Evolutionary conservation across 331 rosid genomes (phyloP), one percentile per base, ranked within the genome.

Genomic region (Erythrophleum ivorense): DNA sequence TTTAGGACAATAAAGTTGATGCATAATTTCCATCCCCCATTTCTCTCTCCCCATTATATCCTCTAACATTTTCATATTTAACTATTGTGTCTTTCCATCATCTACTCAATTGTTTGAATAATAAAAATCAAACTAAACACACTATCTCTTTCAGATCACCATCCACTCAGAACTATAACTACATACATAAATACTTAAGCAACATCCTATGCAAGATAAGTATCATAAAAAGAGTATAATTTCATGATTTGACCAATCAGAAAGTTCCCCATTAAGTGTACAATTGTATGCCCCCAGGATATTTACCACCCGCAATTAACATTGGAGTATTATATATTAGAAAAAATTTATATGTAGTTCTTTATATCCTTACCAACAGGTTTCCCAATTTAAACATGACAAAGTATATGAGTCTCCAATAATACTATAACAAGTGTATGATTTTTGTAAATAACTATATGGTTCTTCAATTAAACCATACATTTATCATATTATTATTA

Each of bases 121-220:
- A n/a, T 43, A 75, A 45, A 69, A 62, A 62, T 52, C 54, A 76
- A 33, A 50, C 40, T 45, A 9, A 3, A 66, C 68, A 64, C 57
- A 21, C 60, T 60, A 76, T 15, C 79, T 72, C 71, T 60, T 84
- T 11, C 13, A 49, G 63, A 83, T 41, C 45, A 80, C 67, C 64
- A 70, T 50, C 67, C 80, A 34, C 50, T 75, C 58, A 19, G 55
- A 29, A 45, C 38, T 10, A 8, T 21, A 19, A 19, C n/a, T 21
- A 40, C 7, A 21, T 69, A 68, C 43, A 68, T 12, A 69, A 43
- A 19, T 9, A 69, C 74, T 21, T 45, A 41, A 43, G 38, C 16
- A 68, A 9, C 70, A 70, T 58, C 66, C n/a, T 75, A 31, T 76
- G 21, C 76, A 71, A 57, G 60, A 45, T 33, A 55, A 49, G 29